These are phyloP conservation scores for Daldinia eschscholtzii DNA, from an alignment of 2,329 filamentous ascomycete genomes.

Conservation along the genomic window DNA sequence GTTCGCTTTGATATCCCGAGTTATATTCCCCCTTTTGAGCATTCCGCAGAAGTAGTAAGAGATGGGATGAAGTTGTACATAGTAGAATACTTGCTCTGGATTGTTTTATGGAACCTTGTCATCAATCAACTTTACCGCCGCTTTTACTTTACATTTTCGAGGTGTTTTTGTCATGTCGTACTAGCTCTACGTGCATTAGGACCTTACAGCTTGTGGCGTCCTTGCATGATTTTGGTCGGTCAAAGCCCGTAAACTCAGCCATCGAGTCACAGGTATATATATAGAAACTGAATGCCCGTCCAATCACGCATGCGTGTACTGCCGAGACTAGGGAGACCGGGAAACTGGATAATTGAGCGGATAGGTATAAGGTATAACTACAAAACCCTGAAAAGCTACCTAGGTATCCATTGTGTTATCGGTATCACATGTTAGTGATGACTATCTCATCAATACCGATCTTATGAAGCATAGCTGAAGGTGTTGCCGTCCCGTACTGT, in stretches of 20 bases:
- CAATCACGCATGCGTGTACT: slow-evolving; percentile 16
- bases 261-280: slow-evolving; percentile 13
- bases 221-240: slow-evolving; percentile 24
- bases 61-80: slow-evolving; percentile 24
- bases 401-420: neutral
- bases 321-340: slow-evolving; percentile 11
- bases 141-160: slow-evolving; percentile 8
- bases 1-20: slow-evolving; percentile 21
- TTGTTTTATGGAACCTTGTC: slow-evolving; percentile 17
- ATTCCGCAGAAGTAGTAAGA: slow-evolving; percentile 20
- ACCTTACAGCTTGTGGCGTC: slow-evolving; percentile 14
- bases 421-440: neutral
- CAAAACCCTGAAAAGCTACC: slow-evolving; percentile 2
- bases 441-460: slow-evolving; percentile 10
- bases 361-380: neutral
- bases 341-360: neutral
- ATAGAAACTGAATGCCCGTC: slow-evolving; percentile 9
- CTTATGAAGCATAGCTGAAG: slow-evolving; percentile 1
- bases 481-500: slow-evolving; percentile 13
- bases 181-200: slow-evolving; percentile 18
- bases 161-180: slow-evolving; percentile 8
- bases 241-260: slow-evolving; percentile 7
- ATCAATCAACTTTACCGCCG: slow-evolving; percentile 15
- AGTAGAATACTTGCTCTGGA: slow-evolving; percentile 19
- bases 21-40: slow-evolving; percentile 16